Conservation (phyloP, 768 basidiomycete species). For the Macrolepiota dolichaula region DNA sequence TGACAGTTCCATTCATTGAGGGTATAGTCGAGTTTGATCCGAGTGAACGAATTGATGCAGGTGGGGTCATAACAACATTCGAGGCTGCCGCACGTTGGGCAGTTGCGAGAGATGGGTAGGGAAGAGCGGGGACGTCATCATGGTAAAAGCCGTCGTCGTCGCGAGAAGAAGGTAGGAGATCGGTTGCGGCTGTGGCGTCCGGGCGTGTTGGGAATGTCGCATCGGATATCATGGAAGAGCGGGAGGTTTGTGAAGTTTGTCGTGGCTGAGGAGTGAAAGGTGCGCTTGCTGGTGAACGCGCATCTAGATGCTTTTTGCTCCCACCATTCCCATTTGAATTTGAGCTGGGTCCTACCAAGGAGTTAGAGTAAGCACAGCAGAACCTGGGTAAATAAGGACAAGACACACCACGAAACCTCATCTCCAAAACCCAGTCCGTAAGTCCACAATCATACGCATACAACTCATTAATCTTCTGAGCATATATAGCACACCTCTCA, state of each 20-base stretch:
- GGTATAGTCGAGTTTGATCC: constrained; percentile 33
- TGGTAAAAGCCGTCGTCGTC: constrained; percentile 46
- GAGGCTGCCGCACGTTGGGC: constrained; percentile 28
- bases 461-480: constrained; percentile 81
- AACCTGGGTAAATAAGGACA: constrained; percentile 3
- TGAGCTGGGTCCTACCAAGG: constrained; percentile 26
- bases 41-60: constrained; percentile 49
- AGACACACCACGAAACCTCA: constrained; percentile 51
- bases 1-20: constrained; percentile 27
- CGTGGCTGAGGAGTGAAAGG: constrained; percentile 54
- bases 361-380: neutral
- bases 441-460: constrained; percentile 74
- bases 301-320: constrained; percentile 5
- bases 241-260: constrained; percentile 70
- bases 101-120: constrained; percentile 71
- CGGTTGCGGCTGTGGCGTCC: constrained; percentile 78
- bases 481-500: constrained; percentile 74
- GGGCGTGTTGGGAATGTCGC: constrained; percentile 75
- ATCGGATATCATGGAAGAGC: constrained; percentile 70
- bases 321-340: constrained; percentile 10
- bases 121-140: constrained; percentile 61
- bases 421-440: constrained; percentile 66
- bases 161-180: constrained; percentile 43
- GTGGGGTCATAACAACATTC: constrained; percentile 33
- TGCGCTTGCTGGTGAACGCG: constrained; percentile 33